Base-by-base conservation (phyloP, 2,329 filamentous ascomycete species). In the Calonectria pteridis region DNA sequence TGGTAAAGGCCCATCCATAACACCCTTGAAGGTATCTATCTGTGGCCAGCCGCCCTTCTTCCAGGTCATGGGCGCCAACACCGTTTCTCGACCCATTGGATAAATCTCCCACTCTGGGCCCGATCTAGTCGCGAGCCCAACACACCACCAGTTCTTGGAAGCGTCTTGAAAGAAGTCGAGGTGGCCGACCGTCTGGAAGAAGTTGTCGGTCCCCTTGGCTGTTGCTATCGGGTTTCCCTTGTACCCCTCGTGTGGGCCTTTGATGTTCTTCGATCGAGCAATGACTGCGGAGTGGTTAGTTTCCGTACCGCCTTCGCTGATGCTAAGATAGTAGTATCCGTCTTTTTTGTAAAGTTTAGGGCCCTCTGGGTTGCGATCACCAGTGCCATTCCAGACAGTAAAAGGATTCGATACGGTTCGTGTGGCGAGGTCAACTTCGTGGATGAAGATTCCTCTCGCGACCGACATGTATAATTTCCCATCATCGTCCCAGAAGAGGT, bases 1-100 rank as follows among this genome's bases (percentile, higher is more conserved):
- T 29, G 63, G 68, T 18, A 71, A 29, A 14, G 67, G 89, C 69
- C 83, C 83, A 26, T 77, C 81, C 79, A 84, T 82, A 1, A 31
- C 53, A 1, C 77, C 80, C 9, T 69, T 63, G 11, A 80, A 68
- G 6, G 3, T n/a, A 16, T 72, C 58, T 72, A 87, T 73, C 65
- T 86, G 51, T 0, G 89, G 89, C 87, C 88, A 91, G 14, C 86
- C 83, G 0, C 84, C 86, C 18, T 84, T 78, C 0, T 84, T 73
- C 90, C 88, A 92, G 0, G 82, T 86, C 18, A 87, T 87, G 0
- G 88, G 84, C 5, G 83, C 84, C 5, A 90, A 79, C 0, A 89
- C 85, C 0, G 87, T 86, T 78, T 91, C 89, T 16, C 90, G 83
- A 1, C 89, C 89, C 89, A 90, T 89, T 0, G 88, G 88, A 75